Evolutionary conservation across 257 asterid species (phyloP).

Genomic region (Solanum clarkiae): DNA sequence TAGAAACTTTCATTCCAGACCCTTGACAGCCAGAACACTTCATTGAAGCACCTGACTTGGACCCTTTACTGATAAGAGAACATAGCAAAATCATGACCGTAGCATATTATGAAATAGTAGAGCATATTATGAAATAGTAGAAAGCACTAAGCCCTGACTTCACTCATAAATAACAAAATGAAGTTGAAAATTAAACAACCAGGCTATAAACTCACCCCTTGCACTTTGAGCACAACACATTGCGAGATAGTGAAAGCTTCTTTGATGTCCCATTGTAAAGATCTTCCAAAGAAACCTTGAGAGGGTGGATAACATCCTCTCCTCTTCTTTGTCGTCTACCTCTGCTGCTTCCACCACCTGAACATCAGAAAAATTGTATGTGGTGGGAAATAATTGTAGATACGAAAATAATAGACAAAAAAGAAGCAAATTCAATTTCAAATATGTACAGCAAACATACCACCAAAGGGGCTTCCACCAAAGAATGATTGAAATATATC

Average conservation of each 20-base stretch:
- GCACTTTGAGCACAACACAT: slow-evolving; percentile 68
- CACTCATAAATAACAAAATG: not conserved
- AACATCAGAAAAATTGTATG: not conserved
- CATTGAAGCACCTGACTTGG: slow-evolving; percentile 87
- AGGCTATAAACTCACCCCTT: slow-evolving; percentile 49
- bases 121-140: not conserved
- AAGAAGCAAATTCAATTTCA: not conserved
- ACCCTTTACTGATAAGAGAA: slow-evolving; percentile 55
- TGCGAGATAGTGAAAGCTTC: slow-evolving; percentile 84
- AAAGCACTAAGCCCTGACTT: not conserved
- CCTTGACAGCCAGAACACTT: slow-evolving; percentile 89
- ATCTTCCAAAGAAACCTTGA: slow-evolving; percentile 86
- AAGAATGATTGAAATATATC: slow-evolving; percentile 71
- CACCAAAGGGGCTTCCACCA: slow-evolving; percentile 77
- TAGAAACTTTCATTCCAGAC: slow-evolving; percentile 81
- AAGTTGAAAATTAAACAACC: not conserved
- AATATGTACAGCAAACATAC: slow-evolving; percentile 17
- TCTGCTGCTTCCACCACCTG: slow-evolving; percentile 88
- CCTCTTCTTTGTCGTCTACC: slow-evolving; percentile 91
- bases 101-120: not conserved
- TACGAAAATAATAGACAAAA: not conserved
- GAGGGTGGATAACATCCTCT: slow-evolving; percentile 84
- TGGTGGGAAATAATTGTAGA: not conserved
- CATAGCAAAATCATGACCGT: not conserved
- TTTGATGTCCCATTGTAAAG: slow-evolving; percentile 75